These are phyloP conservation scores for Mallotus repandus DNA, from an alignment of 441 rosid genomes.

Conservation along the genomic window DNA sequence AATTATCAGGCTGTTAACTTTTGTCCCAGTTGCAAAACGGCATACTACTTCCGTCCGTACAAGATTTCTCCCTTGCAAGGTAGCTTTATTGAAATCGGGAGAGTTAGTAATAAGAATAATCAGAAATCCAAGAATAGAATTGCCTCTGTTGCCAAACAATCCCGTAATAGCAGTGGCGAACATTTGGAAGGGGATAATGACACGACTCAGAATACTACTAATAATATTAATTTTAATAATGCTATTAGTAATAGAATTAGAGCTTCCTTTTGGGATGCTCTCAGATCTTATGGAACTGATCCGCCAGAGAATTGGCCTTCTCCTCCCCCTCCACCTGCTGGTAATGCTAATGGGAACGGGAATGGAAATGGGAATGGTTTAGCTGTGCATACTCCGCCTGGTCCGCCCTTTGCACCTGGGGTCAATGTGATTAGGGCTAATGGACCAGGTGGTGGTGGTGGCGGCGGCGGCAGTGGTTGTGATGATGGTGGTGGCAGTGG, in stretches of 20 bases:
- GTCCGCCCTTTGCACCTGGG: slow-evolving; percentile 69
- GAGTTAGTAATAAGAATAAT: slow-evolving; percentile 31
- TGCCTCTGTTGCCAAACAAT: background rate
- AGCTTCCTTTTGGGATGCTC: slow-evolving; percentile 68
- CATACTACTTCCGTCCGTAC: slow-evolving; percentile 70
- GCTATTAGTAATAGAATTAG: slow-evolving; percentile 38
- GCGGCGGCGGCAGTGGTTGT: slow-evolving; percentile 23
- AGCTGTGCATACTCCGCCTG: slow-evolving; percentile 66
- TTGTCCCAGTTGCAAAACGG: slow-evolving; percentile 89
- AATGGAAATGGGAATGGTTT: slow-evolving; percentile 42
- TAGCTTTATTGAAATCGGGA: slow-evolving; percentile 77
- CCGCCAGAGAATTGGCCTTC: slow-evolving; percentile 65
- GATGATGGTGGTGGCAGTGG: slow-evolving; percentile 39
- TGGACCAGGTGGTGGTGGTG: slow-evolving; percentile 35
- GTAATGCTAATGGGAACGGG: no score
- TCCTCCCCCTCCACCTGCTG: slow-evolving; percentile 21
- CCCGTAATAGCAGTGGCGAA: background rate
- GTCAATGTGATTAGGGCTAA: slow-evolving; percentile 51
- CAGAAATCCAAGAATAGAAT: slow-evolving; percentile 24
- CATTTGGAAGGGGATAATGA: slow-evolving; percentile 30
- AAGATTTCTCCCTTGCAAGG: slow-evolving; percentile 78
- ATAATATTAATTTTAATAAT: background rate
- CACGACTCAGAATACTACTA: no score
- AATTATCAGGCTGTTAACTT: slow-evolving; percentile 64
- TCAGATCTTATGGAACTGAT: slow-evolving; percentile 65